Conservation (phyloP, 1,139 yeast genomes). For the Diutina sp. region DNA sequence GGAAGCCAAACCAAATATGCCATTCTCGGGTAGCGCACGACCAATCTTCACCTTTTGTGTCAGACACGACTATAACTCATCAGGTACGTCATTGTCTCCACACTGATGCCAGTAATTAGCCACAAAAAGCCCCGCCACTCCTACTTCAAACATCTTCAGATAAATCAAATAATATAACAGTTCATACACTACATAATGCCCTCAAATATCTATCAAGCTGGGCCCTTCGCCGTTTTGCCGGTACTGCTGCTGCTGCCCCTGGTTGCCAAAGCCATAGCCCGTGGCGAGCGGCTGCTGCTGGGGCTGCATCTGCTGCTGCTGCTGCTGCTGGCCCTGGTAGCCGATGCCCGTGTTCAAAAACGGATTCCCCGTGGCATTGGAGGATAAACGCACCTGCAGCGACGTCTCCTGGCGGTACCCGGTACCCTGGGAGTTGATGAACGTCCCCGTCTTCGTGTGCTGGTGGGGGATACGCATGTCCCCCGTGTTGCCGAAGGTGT, state of each 20-base stretch:
- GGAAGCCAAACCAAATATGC: too few species aligned
- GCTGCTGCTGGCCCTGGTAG: constrained; percentile 7
- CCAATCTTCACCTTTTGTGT: too few species aligned
- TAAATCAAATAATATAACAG: neutral
- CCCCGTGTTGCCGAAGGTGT: constrained; percentile 93
- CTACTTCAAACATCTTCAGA: too few species aligned
- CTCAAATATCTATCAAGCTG: constrained; percentile 2
- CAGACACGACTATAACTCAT: too few species aligned
- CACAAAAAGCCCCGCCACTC: too few species aligned
- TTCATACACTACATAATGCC: neutral
- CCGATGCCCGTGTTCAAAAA: constrained; percentile 72
- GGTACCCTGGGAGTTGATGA: constrained; percentile 79
- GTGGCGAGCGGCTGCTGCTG: constrained; percentile 39
- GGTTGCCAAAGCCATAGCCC: constrained; percentile 87
- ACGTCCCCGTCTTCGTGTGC: constrained; percentile 70
- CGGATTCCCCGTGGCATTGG: constrained; percentile 52
- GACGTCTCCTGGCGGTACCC: constrained; percentile 47
- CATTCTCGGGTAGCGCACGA: too few species aligned
- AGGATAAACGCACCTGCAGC: constrained; percentile 23
- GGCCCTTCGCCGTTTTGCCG: constrained; percentile 1
- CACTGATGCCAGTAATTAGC: too few species aligned
- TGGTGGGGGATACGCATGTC: constrained; percentile 85
- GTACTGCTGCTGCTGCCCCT: neutral
- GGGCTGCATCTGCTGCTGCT: constrained; percentile 25
- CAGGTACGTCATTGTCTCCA: too few species aligned